These are phyloP conservation scores for Cystobasidiaceae sp. DNA, from an alignment of 1,284 basidiomycete genomes.

Conservation along the genomic window DNA sequence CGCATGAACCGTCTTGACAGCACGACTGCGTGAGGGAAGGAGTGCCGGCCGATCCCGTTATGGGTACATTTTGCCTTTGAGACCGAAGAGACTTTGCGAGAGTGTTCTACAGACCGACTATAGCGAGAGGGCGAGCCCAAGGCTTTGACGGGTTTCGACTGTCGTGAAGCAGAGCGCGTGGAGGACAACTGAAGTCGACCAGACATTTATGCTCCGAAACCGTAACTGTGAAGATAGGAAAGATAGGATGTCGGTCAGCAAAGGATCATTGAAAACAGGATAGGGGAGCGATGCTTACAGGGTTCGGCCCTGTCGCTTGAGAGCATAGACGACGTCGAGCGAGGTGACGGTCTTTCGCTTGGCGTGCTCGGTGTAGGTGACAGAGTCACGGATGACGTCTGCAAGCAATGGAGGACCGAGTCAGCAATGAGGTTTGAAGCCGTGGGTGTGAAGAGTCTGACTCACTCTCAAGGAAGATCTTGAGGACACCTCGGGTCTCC, in stretches of 20 bases:
- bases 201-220: conserved; percentile 60
- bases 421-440: neutral
- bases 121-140: too few species aligned
- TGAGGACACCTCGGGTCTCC: conserved; percentile 77
- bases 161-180: neutral
- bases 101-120: too few species aligned
- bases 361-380: conserved; percentile 68
- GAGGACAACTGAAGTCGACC: neutral
- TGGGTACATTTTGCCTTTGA: too few species aligned
- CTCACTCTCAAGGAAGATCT: conserved; percentile 61
- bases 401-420: neutral
- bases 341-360: conserved; percentile 86
- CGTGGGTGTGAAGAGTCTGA: conserved; percentile 14
- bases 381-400: conserved; percentile 74
- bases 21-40: too few species aligned
- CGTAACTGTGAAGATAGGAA: neutral
- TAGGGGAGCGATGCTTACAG: conserved; percentile 68
- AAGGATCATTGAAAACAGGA: neutral
- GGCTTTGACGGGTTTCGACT: neutral
- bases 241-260: neutral
- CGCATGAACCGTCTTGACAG: too few species aligned
- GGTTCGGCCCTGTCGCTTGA: conserved; percentile 70
- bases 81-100: too few species aligned
- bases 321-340: conserved; percentile 84
- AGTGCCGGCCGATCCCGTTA: too few species aligned